These are phyloP conservation scores for Wickerhamomyces rabaulensis DNA, from an alignment of 805 yeast genomes.

Conservation along the genomic window DNA sequence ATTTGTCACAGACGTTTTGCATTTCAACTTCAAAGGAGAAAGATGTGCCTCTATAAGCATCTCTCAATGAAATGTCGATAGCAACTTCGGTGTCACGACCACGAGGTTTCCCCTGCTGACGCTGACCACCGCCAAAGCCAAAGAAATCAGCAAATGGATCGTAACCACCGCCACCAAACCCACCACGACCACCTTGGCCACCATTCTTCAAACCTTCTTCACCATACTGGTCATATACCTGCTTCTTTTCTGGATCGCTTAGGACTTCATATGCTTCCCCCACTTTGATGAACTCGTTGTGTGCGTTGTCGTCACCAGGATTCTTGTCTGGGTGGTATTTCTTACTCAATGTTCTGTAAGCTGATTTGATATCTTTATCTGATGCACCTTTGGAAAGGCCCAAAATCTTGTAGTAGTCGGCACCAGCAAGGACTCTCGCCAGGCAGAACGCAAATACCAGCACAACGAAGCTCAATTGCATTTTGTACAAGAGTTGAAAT, in stretches of 20 bases:
- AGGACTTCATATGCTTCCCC: slow-evolving; percentile 92
- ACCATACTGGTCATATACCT: slow-evolving; percentile 72
- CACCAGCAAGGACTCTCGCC: slow-evolving; percentile 19
- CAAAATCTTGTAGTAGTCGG: slow-evolving; percentile 54
- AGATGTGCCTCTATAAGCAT: slow-evolving; percentile 66
- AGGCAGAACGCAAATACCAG: neutral
- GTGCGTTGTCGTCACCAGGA: slow-evolving; percentile 75
- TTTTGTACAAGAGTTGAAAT: neutral
- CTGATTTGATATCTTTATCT: slow-evolving; percentile 79
- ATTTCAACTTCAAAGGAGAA: slow-evolving; percentile 57
- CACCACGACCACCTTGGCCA: slow-evolving; percentile 39
- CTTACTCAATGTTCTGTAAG: slow-evolving; percentile 75
- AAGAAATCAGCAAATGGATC: slow-evolving; percentile 65
- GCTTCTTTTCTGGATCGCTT: slow-evolving; percentile 62
- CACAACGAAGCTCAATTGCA: neutral
- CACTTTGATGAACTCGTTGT: slow-evolving; percentile 79
- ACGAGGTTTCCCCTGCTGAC: slow-evolving; percentile 36
- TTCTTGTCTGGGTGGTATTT: slow-evolving; percentile 96
- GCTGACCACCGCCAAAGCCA: slow-evolving; percentile 31
- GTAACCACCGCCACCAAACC: slow-evolving; percentile 38
- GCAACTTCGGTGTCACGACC: slow-evolving; percentile 61
- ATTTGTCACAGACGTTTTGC: slow-evolving; percentile 70
- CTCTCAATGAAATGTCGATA: slow-evolving; percentile 52
- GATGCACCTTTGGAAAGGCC: slow-evolving; percentile 67
- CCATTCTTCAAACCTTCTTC: slow-evolving; percentile 65